Base-by-base conservation (phyloP, 768 basidiomycete species). In the Boletus subparvulus region DNA sequence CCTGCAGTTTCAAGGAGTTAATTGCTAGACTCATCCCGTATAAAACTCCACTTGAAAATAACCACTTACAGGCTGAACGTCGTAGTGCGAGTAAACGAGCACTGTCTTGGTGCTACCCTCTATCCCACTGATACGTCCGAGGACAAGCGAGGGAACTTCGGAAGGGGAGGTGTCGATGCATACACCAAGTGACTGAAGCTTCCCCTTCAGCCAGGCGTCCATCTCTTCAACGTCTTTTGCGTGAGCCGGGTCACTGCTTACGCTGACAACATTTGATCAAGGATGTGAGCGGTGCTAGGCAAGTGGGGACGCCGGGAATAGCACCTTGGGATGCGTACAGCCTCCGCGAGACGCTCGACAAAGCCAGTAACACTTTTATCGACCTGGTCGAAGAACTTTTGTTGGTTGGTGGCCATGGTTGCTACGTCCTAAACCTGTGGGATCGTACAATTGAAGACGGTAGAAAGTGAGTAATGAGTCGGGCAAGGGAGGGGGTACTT, bases 81-180 rank as follows among this genome's bases (percentile, higher is more conserved):
- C 93, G 65, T 90, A 94, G 71, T 95, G 93, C 4, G 89, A 91
- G 67, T 95, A 96, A 26, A 95, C 74, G 40, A 94, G 80, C 37
- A 96, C 83, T 0, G 92, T 96, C 81, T 52, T 33, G 28, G 24
- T 39, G 26, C 49, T 50, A 5, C 49, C 49, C 21, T 16, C 11
- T 6, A 13, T 30, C 30, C 50, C 50, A 4, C 8, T 33, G 46
- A 50, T 40, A 19, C 32, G 39, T 26, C 53, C 53, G 5, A 26
- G 32, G 39, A 54, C 46, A 39, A 54, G 53, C 36, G 53, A 40
- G 12, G 53, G 53, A 40, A 54, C 39, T 30, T 50, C 39, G 12
- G 17, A 2, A 40, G 49, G 49, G 28, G 49, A 21, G 3, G 16
- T 6, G 26, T 28, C 48, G 17, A 50, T 16, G 24, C 4, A 3